These are phyloP conservation scores for Aspergillus texensis DNA, from an alignment of 2,329 filamentous ascomycete genomes.

Conservation along the genomic window DNA sequence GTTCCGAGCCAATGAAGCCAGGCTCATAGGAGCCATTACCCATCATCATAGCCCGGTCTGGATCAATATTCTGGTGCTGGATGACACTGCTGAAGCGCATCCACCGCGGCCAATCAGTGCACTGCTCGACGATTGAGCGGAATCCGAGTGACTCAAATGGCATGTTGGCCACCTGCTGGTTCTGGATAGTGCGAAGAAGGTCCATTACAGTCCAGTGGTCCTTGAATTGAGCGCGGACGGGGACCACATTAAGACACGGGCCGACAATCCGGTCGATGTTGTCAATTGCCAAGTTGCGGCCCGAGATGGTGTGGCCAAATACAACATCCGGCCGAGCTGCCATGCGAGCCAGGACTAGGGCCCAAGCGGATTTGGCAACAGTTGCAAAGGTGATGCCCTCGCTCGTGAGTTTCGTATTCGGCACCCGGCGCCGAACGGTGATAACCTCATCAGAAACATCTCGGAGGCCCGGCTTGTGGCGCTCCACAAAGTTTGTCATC, in stretches of 20 bases:
- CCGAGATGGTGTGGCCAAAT: background rate
- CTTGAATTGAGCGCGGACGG: background rate
- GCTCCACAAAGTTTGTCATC: background rate
- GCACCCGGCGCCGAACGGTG: background rate
- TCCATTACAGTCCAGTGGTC: background rate
- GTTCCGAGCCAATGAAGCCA: background rate
- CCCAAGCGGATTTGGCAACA: background rate
- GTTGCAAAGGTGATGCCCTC: background rate
- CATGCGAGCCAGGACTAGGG: background rate
- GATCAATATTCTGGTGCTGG: background rate
- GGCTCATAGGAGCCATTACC: background rate
- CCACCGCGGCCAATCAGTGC: background rate
- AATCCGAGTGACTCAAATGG: background rate
- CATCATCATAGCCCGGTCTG: background rate
- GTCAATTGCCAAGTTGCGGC: background rate
- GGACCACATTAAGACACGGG: background rate
- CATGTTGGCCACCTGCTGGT: background rate
- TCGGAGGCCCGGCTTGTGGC: background rate
- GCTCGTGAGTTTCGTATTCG: background rate
- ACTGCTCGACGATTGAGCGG: background rate
- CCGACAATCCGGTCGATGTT: background rate
- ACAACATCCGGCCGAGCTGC: background rate
- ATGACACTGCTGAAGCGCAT: background rate
- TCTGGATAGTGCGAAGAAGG: background rate
- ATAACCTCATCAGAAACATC: background rate